Base-by-base conservation (phyloP, 2,329 filamentous ascomycete genomes). In the Trichoderma sp. region DNA sequence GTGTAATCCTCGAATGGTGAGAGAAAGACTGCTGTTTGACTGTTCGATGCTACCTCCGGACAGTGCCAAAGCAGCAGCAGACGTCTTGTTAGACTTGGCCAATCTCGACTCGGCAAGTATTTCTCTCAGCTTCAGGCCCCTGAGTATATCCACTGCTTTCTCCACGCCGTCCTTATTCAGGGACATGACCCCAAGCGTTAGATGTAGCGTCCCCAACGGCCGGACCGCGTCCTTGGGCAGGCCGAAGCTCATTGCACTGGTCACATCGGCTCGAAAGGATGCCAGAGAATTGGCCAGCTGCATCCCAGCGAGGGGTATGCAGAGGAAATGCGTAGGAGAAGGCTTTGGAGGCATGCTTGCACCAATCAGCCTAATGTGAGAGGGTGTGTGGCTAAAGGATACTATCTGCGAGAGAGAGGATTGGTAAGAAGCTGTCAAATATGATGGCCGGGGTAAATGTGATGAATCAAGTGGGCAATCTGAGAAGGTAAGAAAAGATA, bases 121-220 rank as follows among this genome's bases (percentile, higher is more conserved):
- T 21, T 81, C 79, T n/a, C 74, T 79, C 68, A 78, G 79, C 66
- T 74, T 74, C 37, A 86, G 72, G 18, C 75, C 73, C 64, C 71
- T 74, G 26, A 86, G 75, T 51, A 84, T 70, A 46, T 77, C 78
- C 16, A 80, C 74, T 1, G 85, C 85, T 49, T 74, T 77, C 4
- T 80, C 79, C 7, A 86, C 71, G 5, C 85, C 82, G 3, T 82
- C 79, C 2, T 81, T 83, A 3, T 83, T 79, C 11, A 97, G 85
- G 72, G 86, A 90, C 91, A 97, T 94, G 1, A 96, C 91, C 0
- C 94, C 94, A 0, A 97, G 83, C 0, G 94, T 97, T 3, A 97
- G 82, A 79, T 98, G 95, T 59, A 97, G 79, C 1, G 93, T 94
- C 0, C 92, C 92, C 0, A 92, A 80, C 0, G 93, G 93, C 32